Evolutionary conservation across 176 grass and related monocot species (phyloP).

Genomic region (Carex pumila): DNA sequence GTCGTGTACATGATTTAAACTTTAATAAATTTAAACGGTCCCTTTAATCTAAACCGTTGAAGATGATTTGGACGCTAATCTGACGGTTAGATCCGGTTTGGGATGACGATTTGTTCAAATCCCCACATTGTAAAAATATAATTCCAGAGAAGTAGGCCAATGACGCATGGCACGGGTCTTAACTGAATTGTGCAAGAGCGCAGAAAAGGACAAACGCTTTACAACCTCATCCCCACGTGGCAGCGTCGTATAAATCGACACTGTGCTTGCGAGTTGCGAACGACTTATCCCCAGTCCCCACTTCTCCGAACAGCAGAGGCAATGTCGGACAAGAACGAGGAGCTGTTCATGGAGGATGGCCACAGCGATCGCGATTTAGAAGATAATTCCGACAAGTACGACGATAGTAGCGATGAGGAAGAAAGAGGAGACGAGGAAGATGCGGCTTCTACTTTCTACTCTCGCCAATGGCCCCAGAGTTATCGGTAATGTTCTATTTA

Average conservation of each 20-base stretch:
- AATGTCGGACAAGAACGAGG: slow-evolving; percentile 32
- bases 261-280: not conserved
- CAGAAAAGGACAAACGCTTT: not conserved
- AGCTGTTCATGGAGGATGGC: slow-evolving; percentile 49
- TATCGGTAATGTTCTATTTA: slow-evolving; percentile 41
- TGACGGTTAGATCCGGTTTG: too few relatives aligned
- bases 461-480: slow-evolving; percentile 66
- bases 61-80: too few relatives aligned
- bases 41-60: too few relatives aligned
- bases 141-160: not conserved
- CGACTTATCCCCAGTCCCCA: not conserved
- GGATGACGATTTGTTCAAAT: too few relatives aligned
- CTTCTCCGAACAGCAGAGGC: slow-evolving; percentile 6
- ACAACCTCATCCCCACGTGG: slow-evolving; percentile 3
- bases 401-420: not conserved
- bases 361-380: slow-evolving; percentile 23
- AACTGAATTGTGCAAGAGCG: not conserved
- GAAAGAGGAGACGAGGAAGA: slow-evolving; percentile 24
- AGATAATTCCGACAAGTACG: not conserved
- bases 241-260: slow-evolving; percentile 2
- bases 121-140: not conserved
- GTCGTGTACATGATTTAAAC: too few relatives aligned
- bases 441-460: slow-evolving; percentile 39
- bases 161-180: not conserved
- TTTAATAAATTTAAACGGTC: too few relatives aligned